Evolutionary conservation across 352 stramenopile genomes (phyloP).

Genomic region (Phytophthora pluvialis): DNA sequence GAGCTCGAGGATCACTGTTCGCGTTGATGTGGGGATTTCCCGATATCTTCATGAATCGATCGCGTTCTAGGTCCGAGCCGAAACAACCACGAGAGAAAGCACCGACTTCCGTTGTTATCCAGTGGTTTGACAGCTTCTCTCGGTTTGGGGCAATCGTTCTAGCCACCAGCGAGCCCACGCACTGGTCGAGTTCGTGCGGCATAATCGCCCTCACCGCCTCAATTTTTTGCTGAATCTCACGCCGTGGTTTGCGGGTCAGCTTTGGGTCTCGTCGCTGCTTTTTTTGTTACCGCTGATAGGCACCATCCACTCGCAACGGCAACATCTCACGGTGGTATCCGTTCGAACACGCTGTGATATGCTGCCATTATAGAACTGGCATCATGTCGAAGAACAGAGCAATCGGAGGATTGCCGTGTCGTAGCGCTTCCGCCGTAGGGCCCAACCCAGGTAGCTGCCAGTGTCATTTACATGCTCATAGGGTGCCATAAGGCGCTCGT

Average conservation of each 20-base stretch:
- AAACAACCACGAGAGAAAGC: constrained; percentile 21
- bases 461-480: constrained; percentile 6
- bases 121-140: constrained; percentile 23
- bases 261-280: constrained; percentile 3
- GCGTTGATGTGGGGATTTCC: too few species aligned
- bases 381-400: constrained; percentile 26
- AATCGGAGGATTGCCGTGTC: constrained; percentile 2
- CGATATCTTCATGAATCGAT: constrained; percentile 27
- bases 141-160: constrained; percentile 20
- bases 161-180: constrained; percentile 2
- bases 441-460: constrained; percentile 4
- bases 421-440: not conserved
- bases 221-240: constrained; percentile 18
- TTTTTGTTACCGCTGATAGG: constrained; percentile 12
- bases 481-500: not conserved
- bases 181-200: constrained; percentile 7
- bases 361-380: constrained; percentile 19
- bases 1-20: too few species aligned
- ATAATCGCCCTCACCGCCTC: constrained; percentile 6
- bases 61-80: constrained; percentile 2
- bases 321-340: constrained; percentile 20
- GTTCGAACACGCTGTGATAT: constrained; percentile 23
- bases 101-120: constrained; percentile 8
- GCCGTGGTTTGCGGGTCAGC: not conserved
- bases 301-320: not conserved